Evolutionary conservation across 2,329 filamentous ascomycete species (phyloP).

Genomic region (Coniochaeta sp.): DNA sequence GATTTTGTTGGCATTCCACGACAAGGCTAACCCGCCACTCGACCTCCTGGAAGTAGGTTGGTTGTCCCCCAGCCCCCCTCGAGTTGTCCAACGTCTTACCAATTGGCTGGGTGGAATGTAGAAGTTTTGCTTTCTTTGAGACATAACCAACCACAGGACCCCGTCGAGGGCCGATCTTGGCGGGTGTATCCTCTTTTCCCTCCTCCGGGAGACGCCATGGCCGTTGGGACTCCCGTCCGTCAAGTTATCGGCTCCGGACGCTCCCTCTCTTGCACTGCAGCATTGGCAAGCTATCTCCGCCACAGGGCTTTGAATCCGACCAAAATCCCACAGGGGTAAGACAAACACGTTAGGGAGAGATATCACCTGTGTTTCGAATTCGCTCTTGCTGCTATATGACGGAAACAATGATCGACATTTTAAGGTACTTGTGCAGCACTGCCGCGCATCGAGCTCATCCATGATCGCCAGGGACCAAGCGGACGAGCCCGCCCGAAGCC

Average conservation of each 20-base stretch:
- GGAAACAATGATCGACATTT: conserved; percentile 1
- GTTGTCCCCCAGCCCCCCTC: neutral
- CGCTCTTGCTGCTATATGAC: neutral
- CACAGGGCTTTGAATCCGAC: too few species aligned
- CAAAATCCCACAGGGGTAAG: neutral
- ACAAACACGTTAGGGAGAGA: neutral
- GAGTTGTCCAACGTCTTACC: neutral
- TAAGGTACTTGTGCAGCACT: neutral
- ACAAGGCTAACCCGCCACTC: neutral
- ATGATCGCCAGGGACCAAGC: neutral
- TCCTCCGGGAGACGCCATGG: neutral
- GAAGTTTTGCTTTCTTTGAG: neutral
- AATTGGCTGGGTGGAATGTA: neutral
- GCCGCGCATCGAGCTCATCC: neutral
- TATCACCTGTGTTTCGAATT: neutral
- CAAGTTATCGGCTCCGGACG: neutral
- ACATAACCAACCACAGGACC: neutral
- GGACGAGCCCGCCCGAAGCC: too few species aligned
- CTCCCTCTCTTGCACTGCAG: neutral
- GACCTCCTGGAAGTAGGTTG: neutral
- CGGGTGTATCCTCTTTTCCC: neutral
- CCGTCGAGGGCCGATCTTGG: neutral
- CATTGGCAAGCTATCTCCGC: neutral
- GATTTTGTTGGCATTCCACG: neutral
- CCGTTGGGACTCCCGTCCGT: neutral